Conservation (phyloP, 768 basidiomycete species). For the Hortiboletus campestris region DNA sequence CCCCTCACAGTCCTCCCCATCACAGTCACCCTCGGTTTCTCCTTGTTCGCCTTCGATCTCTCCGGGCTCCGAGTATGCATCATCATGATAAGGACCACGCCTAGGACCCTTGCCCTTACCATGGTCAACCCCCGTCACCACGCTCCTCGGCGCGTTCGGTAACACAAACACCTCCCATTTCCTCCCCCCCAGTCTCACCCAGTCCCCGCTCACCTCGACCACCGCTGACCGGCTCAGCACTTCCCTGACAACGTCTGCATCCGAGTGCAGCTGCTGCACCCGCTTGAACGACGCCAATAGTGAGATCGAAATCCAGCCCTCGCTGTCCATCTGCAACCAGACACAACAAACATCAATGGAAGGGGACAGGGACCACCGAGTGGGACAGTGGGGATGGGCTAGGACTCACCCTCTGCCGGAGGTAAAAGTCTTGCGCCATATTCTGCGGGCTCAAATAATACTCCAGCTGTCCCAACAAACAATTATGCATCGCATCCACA, state of each 20-base stretch:
- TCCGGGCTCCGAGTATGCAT: constrained; percentile 2
- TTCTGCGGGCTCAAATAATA: constrained; percentile 93
- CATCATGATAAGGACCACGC: not conserved
- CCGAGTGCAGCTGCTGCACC: constrained; percentile 62
- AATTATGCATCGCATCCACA: constrained; percentile 63
- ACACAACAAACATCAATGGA: not conserved
- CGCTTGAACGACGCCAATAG: constrained; percentile 89
- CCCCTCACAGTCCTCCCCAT: constrained; percentile 35
- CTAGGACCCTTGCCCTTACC: not conserved
- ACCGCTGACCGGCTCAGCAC: constrained; percentile 63
- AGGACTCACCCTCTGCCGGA: constrained; percentile 68
- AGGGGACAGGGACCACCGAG: not conserved
- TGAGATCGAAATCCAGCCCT: constrained; percentile 82
- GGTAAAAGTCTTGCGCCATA: constrained; percentile 81
- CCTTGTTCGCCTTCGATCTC: constrained; percentile 21
- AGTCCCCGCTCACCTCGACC: constrained; percentile 67
- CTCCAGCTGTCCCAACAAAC: constrained; percentile 80
- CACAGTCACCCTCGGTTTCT: constrained; percentile 27
- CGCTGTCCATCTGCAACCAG: constrained; percentile 73
- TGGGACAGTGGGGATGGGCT: not conserved
- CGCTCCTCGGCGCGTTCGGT: constrained; percentile 54
- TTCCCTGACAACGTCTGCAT: constrained; percentile 61
- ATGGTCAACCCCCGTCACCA: constrained; percentile 14
- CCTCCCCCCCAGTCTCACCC: constrained; percentile 62
- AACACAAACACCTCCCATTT: constrained; percentile 62